These are phyloP conservation scores for Gymnopus androsaceus DNA, from an alignment of 1,284 basidiomycete genomes.

Conservation along the genomic window DNA sequence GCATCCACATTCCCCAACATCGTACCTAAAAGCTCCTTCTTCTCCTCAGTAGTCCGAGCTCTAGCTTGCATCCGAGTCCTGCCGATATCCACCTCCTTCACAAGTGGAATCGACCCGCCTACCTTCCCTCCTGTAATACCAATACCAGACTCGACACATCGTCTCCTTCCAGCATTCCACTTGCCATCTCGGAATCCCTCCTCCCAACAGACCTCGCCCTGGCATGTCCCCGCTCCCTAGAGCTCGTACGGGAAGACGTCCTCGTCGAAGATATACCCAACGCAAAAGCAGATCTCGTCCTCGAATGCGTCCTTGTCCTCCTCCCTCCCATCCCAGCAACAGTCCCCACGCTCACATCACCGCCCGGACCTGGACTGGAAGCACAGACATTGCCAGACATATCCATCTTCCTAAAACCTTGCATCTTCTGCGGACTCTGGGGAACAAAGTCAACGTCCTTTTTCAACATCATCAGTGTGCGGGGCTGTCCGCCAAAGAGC, in stretches of 20 bases:
- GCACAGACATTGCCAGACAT: neutral
- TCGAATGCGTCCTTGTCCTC: constrained; percentile 11
- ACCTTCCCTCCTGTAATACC: neutral
- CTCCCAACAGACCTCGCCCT: constrained; percentile 10
- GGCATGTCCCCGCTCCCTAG: constrained; percentile 14
- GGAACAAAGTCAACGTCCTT: constrained; percentile 74
- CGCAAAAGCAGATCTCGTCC: constrained; percentile 12
- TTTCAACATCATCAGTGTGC: constrained; percentile 60
- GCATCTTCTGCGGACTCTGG: constrained; percentile 62
- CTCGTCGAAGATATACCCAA: constrained; percentile 4
- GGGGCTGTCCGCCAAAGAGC: constrained; percentile 14
- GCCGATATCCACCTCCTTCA: neutral
- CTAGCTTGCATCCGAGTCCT: neutral
- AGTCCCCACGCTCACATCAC: constrained; percentile 4
- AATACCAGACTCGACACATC: constrained; percentile 17
- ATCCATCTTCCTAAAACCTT: neutral
- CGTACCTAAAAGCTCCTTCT: constrained; percentile 76
- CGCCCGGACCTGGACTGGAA: neutral
- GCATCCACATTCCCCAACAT: constrained; percentile 89
- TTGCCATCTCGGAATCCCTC: constrained; percentile 20
- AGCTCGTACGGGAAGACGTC: constrained; percentile 1
- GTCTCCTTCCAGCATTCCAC: constrained; percentile 2
- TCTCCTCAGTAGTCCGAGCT: constrained; percentile 75
- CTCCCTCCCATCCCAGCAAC: constrained; percentile 11
- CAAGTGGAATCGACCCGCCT: neutral